Conservation (phyloP, 2,329 filamentous ascomycete species). For the Xylariaceae sp. region DNA sequence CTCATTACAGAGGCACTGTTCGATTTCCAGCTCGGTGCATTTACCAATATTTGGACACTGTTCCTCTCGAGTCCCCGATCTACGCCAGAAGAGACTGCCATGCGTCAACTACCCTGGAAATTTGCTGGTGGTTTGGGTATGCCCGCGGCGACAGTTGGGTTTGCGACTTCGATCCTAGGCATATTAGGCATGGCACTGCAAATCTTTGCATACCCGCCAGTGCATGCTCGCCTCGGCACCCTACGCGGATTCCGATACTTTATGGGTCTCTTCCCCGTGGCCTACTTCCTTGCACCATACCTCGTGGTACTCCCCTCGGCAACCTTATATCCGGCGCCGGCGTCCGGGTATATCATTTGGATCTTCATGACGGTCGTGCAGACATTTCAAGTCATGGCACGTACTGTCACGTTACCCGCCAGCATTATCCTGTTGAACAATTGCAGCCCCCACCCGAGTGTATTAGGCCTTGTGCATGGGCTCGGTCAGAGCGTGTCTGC, state of each 20-base stretch:
- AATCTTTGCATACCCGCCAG: slow-evolving; percentile 62
- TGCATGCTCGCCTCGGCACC: slow-evolving; percentile 62
- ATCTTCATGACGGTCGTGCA: slow-evolving; percentile 58
- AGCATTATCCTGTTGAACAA: slow-evolving; percentile 60
- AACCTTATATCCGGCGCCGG: slow-evolving; percentile 38
- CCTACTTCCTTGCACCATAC: slow-evolving; percentile 65
- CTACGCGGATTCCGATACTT: slow-evolving; percentile 63
- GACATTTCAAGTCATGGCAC: slow-evolving; percentile 65
- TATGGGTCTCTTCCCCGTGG: slow-evolving; percentile 61
- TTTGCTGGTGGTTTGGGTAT: slow-evolving; percentile 67
- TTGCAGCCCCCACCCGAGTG: slow-evolving; percentile 54
- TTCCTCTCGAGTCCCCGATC: slow-evolving; percentile 65
- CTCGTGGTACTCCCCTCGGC: slow-evolving; percentile 58
- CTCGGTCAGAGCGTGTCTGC: slow-evolving; percentile 49
- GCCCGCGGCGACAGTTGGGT: slow-evolving; percentile 61
- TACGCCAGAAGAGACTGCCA: slow-evolving; percentile 28
- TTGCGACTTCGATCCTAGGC: slow-evolving; percentile 66
- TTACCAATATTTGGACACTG: slow-evolving; percentile 65
- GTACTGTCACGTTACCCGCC: slow-evolving; percentile 63
- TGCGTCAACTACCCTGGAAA: slow-evolving; percentile 42
- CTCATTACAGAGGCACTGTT: slow-evolving; percentile 64
- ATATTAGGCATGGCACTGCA: slow-evolving; percentile 66
- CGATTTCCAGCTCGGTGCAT: slow-evolving; percentile 66
- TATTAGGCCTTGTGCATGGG: slow-evolving; percentile 55
- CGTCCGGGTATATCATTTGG: slow-evolving; percentile 53